Evolutionary conservation across 83 land plant species (phyloP).

Genomic region (Picea mariana): DNA sequence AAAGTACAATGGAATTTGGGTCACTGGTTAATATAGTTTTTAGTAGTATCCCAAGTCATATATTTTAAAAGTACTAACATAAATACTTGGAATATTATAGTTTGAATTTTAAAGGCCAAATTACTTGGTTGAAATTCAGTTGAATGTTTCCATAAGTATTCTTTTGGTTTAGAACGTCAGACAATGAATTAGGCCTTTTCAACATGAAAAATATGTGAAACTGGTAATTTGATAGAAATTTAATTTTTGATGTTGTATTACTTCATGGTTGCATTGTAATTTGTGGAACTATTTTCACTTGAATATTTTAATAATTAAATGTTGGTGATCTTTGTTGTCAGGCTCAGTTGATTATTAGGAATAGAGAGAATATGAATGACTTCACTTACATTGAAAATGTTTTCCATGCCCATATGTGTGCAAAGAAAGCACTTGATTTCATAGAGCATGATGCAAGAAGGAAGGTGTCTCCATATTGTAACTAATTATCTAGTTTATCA

Average conservation of each 20-base stretch:
- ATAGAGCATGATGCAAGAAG: slow-evolving; percentile 58
- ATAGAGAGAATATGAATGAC: slow-evolving; percentile 74
- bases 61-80: background rate
- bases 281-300: background rate
- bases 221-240: background rate
- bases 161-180: background rate
- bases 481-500: background rate
- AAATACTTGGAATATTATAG: background rate
- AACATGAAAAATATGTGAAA: background rate
- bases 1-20: background rate
- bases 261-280: background rate
- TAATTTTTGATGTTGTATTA: background rate
- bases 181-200: background rate
- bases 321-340: background rate
- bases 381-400: slow-evolving; percentile 90
- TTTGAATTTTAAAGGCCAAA: background rate
- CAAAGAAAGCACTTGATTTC: slow-evolving; percentile 56
- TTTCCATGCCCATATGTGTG: slow-evolving; percentile 82
- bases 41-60: background rate
- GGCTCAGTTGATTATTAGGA: slow-evolving; percentile 81
- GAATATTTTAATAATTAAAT: too few species aligned
- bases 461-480: slow-evolving; percentile 47
- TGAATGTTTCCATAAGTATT: background rate
- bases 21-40: background rate
- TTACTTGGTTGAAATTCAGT: too few species aligned